phyloP scores from a whole-genome alignment of 208 protist species.

The Trypanosoma boissoni region DNA sequence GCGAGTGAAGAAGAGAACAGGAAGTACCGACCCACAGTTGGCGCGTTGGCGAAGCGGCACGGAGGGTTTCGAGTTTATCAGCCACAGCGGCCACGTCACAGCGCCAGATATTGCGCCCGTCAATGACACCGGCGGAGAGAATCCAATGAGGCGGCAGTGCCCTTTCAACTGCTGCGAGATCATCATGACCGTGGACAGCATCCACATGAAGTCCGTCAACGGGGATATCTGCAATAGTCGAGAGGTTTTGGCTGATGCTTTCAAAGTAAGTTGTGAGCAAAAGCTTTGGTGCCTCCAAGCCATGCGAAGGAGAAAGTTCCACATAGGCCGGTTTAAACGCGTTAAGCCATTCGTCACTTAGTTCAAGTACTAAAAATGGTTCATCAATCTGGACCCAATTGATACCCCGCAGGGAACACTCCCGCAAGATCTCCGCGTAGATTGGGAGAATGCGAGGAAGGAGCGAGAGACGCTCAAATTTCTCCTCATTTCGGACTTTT shows the following conservation, averaged over 20 bases:
- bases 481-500: constrained; percentile 48
- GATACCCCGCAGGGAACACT: constrained; percentile 43
- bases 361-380: constrained; percentile 73
- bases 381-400: constrained; percentile 87
- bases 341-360: constrained; percentile 32
- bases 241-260: constrained; percentile 49
- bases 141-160: constrained; percentile 44
- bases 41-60: constrained; percentile 21
- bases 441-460: constrained; percentile 49
- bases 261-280: constrained; percentile 88
- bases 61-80: constrained; percentile 25
- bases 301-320: constrained; percentile 20
- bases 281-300: constrained; percentile 27
- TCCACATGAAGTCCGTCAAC: constrained; percentile 87
- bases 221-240: constrained; percentile 31
- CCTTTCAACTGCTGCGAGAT: constrained; percentile 33
- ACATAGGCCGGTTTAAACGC: constrained; percentile 35
- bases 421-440: constrained; percentile 65
- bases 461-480: constrained; percentile 43
- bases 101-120: constrained; percentile 87
- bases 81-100: constrained; percentile 35
- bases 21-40: constrained; percentile 68
- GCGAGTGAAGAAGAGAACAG: constrained; percentile 80
- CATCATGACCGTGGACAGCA: constrained; percentile 31
- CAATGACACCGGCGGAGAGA: constrained; percentile 76